A percentile compares a stretch with the other conserved stretches of the same genome.
Evolutionary conservation across 441 rosid genomes (phyloP).

Genomic region (Omphalea diandra): DNA sequence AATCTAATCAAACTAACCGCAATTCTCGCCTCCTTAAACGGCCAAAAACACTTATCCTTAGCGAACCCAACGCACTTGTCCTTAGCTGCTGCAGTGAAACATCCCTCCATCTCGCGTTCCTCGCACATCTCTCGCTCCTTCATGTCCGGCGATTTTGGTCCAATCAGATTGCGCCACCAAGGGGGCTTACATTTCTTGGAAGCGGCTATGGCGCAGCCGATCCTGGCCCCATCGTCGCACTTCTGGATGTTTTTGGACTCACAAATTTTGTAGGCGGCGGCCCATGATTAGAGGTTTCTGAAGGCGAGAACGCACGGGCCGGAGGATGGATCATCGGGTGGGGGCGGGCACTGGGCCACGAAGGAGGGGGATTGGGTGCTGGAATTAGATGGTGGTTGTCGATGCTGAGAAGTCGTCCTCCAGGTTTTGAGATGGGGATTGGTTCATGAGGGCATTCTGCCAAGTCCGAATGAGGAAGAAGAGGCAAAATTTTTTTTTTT

Average conservation of each 20-base stretch:
- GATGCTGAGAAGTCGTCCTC: slow-evolving; percentile 62
- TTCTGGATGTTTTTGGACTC: slow-evolving; percentile 45
- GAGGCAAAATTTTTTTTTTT: no score
- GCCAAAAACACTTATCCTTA: slow-evolving; percentile 42
- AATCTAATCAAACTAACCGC: no score
- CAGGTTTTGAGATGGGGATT: slow-evolving; percentile 13
- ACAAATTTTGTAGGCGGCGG: slow-evolving; percentile 43
- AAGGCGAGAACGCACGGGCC: slow-evolving; percentile 60
- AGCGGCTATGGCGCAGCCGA: slow-evolving; percentile 72
- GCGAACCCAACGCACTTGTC: slow-evolving; percentile 63
- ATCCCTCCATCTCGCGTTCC: slow-evolving; percentile 54
- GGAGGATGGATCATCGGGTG: slow-evolving; percentile 34
- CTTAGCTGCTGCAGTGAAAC: slow-evolving; percentile 53
- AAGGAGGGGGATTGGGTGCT: slow-evolving; percentile 52
- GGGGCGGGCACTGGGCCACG: slow-evolving; percentile 54
- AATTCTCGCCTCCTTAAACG: slow-evolving; percentile 57
- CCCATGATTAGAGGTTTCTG: slow-evolving; percentile 50
- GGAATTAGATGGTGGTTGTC: slow-evolving; percentile 47
- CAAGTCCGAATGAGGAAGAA: background rate
- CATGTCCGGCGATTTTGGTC: slow-evolving; percentile 33
- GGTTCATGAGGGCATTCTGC: slow-evolving; percentile 7
- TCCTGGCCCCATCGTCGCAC: slow-evolving; percentile 68
- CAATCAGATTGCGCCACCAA: slow-evolving; percentile 56
- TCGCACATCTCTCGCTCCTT: slow-evolving; percentile 62
- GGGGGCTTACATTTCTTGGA: slow-evolving; percentile 64